Base-by-base conservation (phyloP, 2,329 filamentous ascomycete species). In the Pseudonectria buxi region DNA sequence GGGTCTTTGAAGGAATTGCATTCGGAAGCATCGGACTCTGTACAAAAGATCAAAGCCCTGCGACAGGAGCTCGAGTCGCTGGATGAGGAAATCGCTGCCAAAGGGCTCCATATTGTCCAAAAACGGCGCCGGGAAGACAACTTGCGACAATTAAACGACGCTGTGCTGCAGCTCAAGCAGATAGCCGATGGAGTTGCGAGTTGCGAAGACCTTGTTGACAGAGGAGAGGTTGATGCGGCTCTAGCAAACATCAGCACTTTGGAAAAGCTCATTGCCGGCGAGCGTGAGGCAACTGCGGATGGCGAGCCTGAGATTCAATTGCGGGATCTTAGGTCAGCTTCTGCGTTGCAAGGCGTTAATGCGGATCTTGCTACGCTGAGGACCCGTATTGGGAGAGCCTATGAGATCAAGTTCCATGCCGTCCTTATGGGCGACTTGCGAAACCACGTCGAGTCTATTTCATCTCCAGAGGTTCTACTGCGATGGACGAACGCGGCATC, bases 1-100 rank as follows among this genome's bases (percentile, higher is more conserved):
- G 90, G 92, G 1, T 94, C 89, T 1, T 67, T 98, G 24, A 83
- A 87, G 46, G 87, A 95, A 56, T 68, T 98, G 10, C 90, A 98
- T 57, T 83, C 83, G 0, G 92, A 98, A 60, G 89, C 92, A 6
- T 83, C 88, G 10, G 86, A 94, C 38, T 96, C 90, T 3, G 89
- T 98, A 2, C 72, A 82, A 7, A 80, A 85, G 42, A 98, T 98
- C 40, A 87, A 88, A 54, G 71, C 74, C 0, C 59, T 98, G 27
- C 74, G 92, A 39, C 76, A 79, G 49, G 90, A 96, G 53, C 67
- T 98, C 0, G 72, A 81, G 39, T 78, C 78, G 26, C 70, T 98
- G 6, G 92, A 98, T 55, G 72, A 83, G 37, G 87, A 95, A 49
- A 86, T 96, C 60, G 90, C 88, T 2, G 67, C 86, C 3, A 86